Percentiles rank a stretch among this genome's conserved stretches.
Conservation (phyloP, 169 alveolate species). For the Babesia divergens region DNA sequence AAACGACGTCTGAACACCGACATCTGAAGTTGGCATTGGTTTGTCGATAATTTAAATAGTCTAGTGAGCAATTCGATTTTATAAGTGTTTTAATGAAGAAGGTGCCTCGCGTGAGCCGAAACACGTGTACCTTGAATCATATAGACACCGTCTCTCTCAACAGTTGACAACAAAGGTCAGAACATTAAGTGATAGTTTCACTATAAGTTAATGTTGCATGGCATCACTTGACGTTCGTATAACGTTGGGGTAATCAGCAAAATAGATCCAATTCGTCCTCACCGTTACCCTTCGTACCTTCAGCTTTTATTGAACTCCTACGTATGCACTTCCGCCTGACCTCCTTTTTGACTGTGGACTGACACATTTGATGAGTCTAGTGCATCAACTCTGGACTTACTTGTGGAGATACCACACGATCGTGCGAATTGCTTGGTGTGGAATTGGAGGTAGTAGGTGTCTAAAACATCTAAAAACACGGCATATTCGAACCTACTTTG, state of each 20-base stretch:
- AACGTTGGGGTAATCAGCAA: too few species aligned
- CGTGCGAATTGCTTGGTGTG: background rate
- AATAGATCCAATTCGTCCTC: slow-evolving; percentile 20
- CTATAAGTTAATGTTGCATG: too few species aligned
- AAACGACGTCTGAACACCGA: slow-evolving; percentile 15
- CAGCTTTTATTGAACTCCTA: background rate
- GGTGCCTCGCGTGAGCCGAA: too few species aligned
- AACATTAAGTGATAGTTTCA: too few species aligned
- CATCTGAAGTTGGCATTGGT: too few species aligned
- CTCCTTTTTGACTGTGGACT: slow-evolving; percentile 13
- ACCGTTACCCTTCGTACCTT: background rate
- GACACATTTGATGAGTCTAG: background rate
- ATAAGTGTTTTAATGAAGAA: too few species aligned
- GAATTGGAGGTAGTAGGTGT: background rate
- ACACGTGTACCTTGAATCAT: too few species aligned
- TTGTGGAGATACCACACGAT: background rate
- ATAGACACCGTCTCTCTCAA: too few species aligned
- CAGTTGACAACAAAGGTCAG: too few species aligned
- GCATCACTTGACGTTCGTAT: too few species aligned
- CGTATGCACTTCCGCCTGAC: slow-evolving; percentile 21
- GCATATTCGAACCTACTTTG: background rate
- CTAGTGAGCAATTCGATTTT: too few species aligned
- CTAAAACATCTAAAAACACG: background rate
- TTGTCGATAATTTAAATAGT: too few species aligned
- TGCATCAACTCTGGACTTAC: background rate